Evolutionary conservation across 768 basidiomycete genomes (phyloP).

Genomic region (Podaxis sp.): DNA sequence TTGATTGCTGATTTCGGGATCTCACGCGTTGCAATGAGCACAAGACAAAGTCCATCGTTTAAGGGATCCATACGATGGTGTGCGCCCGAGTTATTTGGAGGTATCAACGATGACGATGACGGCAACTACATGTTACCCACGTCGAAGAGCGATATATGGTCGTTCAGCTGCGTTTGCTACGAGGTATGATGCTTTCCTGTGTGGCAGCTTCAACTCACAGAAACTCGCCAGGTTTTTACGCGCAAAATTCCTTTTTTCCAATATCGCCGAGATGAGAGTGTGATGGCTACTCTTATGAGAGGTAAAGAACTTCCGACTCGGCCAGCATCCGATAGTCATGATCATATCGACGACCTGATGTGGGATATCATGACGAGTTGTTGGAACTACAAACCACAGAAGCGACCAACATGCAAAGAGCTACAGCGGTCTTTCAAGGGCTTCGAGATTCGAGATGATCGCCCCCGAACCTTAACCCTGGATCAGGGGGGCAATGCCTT

Average conservation of each 20-base stretch:
- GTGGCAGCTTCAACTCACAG: neutral
- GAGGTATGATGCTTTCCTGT: neutral
- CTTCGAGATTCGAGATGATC: neutral
- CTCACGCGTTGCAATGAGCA: neutral
- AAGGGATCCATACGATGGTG: neutral
- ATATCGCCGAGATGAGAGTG: neutral
- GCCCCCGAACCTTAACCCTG: neutral
- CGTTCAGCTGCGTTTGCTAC: neutral
- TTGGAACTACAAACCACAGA: neutral
- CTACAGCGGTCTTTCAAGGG: neutral
- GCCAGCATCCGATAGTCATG: neutral
- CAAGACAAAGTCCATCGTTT: too few species aligned
- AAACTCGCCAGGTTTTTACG: neutral
- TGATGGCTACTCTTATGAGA: neutral
- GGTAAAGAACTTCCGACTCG: neutral
- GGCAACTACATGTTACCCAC: neutral
- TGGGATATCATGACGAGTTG: neutral
- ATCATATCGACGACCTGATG: neutral
- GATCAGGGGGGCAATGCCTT: neutral
- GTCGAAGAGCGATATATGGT: neutral
- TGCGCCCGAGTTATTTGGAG: neutral
- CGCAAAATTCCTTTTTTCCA: neutral
- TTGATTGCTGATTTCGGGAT: slow-evolving; percentile 3
- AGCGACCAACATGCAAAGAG: neutral
- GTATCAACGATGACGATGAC: neutral